Percentiles rank a stretch among this genome's conserved stretches.
phyloP scores from a whole-genome alignment of 2,329 filamentous ascomycete genomes.

The Ophiosphaerella herpotricha region DNA sequence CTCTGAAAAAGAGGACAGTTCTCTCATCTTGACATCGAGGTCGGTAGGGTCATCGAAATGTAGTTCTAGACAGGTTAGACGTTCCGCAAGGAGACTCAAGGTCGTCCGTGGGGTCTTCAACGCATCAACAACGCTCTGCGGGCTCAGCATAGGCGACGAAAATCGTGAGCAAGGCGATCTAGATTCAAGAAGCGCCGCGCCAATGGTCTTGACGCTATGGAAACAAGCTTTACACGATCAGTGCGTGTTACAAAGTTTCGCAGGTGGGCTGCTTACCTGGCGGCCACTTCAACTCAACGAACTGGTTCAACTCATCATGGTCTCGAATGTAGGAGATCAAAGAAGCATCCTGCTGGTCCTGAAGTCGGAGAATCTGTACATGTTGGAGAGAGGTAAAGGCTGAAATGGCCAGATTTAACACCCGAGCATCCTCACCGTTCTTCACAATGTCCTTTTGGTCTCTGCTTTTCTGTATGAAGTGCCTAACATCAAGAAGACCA shows the following conservation, averaged over 20 bases:
- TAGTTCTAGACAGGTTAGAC: conserved; percentile 66
- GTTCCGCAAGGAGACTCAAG: conserved; percentile 57
- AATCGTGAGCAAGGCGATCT: conserved; percentile 63
- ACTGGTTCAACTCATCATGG: conserved; percentile 51
- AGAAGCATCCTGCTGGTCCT: conserved; percentile 62
- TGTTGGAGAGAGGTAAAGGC: conserved; percentile 66
- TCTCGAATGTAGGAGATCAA: conserved; percentile 58
- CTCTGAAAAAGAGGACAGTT: conserved; percentile 62
- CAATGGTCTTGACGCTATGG: conserved; percentile 64
- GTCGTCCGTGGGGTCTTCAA: conserved; percentile 53
- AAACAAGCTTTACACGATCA: conserved; percentile 56
- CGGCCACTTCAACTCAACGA: conserved; percentile 63
- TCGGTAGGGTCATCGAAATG: conserved; percentile 65
- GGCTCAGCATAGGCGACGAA: conserved; percentile 66
- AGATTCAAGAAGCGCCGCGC: conserved; percentile 60
- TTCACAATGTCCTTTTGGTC: conserved; percentile 59
- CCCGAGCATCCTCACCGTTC: conserved; percentile 55
- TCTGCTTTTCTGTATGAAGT: conserved; percentile 52
- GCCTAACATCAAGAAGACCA: conserved; percentile 45
- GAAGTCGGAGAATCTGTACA: conserved; percentile 66
- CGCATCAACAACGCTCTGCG: conserved; percentile 60
- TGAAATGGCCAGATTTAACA: conserved; percentile 60
- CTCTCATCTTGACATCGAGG: conserved; percentile 61
- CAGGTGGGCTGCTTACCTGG: conserved; percentile 25
- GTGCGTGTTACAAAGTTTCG: neutral